Percentiles rank a stretch among this genome's conserved stretches.
These are phyloP conservation scores for Curvularia lunata DNA, from an alignment of 2,329 filamentous ascomycete genomes.

Conservation along the genomic window DNA sequence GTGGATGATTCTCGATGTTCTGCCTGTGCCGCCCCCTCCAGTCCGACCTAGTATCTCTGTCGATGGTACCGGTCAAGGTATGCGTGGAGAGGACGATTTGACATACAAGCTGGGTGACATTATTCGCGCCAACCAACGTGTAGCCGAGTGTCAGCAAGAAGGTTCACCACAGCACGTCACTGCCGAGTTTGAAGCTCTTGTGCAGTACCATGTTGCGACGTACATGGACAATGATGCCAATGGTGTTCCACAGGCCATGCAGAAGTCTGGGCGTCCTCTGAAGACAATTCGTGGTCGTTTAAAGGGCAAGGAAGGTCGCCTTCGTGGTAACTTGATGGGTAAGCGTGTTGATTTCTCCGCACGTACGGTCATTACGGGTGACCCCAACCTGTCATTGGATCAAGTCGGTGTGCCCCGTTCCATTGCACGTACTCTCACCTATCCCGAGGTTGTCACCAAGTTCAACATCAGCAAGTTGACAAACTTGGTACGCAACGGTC, in stretches of 20 bases:
- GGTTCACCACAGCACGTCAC: slow-evolving; percentile 91
- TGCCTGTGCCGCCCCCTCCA: slow-evolving; percentile 93
- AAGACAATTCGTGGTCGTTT: slow-evolving; percentile 96
- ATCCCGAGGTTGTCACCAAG: slow-evolving; percentile 94
- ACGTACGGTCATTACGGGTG: slow-evolving; percentile 98
- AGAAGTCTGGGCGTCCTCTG: slow-evolving; percentile 95
- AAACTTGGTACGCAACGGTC: slow-evolving; percentile 87
- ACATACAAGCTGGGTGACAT: slow-evolving; percentile 99
- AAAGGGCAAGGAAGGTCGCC: slow-evolving; percentile 98
- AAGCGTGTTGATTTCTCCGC: slow-evolving; percentile 97
- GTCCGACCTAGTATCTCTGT: slow-evolving; percentile 97
- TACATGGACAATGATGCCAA: slow-evolving; percentile 99
- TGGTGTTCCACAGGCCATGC: slow-evolving; percentile 88
- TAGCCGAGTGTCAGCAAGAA: slow-evolving; percentile 87
- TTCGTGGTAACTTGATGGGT: slow-evolving; percentile 98
- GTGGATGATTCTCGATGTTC: slow-evolving; percentile 96
- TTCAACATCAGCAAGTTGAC: slow-evolving; percentile 97
- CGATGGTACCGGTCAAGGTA: slow-evolving; percentile 88
- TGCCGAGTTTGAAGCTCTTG: slow-evolving; percentile 84
- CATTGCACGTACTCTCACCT: slow-evolving; percentile 91
- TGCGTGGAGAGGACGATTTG: slow-evolving; percentile 97
- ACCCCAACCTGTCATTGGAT: slow-evolving; percentile 93
- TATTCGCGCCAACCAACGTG: slow-evolving; percentile 94
- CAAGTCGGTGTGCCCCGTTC: slow-evolving; percentile 96
- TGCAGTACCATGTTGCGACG: slow-evolving; percentile 98